phyloP scores from a whole-genome alignment of 164 flowering plant genomes.

The Magnolia changhungtana region DNA sequence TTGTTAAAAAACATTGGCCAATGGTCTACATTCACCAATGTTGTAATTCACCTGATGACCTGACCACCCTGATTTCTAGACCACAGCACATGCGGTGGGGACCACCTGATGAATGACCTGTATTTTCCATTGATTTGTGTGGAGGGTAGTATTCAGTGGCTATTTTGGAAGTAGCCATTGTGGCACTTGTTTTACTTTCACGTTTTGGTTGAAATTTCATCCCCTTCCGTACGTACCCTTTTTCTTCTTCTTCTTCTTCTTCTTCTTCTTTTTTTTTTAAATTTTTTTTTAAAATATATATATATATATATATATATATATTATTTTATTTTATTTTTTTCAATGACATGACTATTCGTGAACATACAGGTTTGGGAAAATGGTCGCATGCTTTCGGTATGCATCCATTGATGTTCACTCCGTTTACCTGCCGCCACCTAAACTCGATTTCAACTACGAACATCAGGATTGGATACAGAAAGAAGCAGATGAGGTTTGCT shows the following conservation, averaged over 20 bases:
- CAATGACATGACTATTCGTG: conserved; percentile 3
- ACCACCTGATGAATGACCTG: background rate
- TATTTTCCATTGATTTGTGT: background rate
- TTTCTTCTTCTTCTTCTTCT: too few species aligned
- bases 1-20: too few species aligned
- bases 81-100: too few species aligned
- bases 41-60: too few species aligned
- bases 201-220: too few species aligned
- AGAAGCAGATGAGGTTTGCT: conserved; percentile 66
- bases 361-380: conserved; percentile 72
- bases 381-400: conserved; percentile 99
- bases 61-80: too few species aligned
- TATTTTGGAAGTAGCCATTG: background rate
- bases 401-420: conserved; percentile 94
- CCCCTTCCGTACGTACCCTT: too few species aligned
- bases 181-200: background rate
- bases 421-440: conserved; percentile 78
- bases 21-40: too few species aligned
- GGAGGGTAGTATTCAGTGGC: background rate
- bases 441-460: conserved; percentile 72
- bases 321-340: background rate
- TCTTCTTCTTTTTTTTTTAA: too few species aligned
- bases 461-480: conserved; percentile 79
- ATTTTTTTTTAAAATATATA: background rate
- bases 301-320: too few species aligned